Evolutionary conservation across 192 early-diverging fungal genomes (phyloP).

Genomic region (Coemansia sp.): DNA sequence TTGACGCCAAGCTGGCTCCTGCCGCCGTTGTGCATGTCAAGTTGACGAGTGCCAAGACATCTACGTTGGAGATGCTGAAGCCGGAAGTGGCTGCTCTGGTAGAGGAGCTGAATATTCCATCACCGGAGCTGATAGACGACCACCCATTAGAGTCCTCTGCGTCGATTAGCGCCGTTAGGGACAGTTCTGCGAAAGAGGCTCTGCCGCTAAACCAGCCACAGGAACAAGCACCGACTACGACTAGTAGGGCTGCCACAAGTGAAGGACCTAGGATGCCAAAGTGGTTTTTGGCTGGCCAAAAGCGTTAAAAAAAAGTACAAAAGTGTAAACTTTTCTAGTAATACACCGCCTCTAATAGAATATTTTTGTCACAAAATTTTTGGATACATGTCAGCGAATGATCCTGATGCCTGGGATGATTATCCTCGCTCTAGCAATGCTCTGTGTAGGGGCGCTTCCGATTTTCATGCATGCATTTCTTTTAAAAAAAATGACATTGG

Average conservation of each 20-base stretch:
- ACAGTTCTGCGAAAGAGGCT: not conserved
- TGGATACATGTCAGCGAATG: not conserved
- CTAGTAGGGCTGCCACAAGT: not conserved
- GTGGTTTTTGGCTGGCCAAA: slow-evolving; percentile 50
- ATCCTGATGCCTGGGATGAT: not conserved
- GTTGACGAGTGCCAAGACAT: not conserved
- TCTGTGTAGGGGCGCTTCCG: not conserved
- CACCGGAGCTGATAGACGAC: not conserved
- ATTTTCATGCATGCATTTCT: not conserved
- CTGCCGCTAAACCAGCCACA: not conserved
- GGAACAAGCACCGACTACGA: not conserved
- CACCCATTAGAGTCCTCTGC: not conserved
- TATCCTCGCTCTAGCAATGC: too few relatives aligned
- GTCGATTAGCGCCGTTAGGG: not conserved
- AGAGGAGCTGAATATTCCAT: slow-evolving; percentile 12
- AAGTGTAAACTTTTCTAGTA: not conserved
- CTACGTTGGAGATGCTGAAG: slow-evolving; percentile 23
- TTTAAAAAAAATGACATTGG: too few relatives aligned
- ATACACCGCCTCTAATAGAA: not conserved
- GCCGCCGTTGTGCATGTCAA: slow-evolving; percentile 49
- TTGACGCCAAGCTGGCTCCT: slow-evolving; percentile 42
- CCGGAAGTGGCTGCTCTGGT: slow-evolving; percentile 19
- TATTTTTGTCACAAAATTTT: not conserved
- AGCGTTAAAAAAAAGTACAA: slow-evolving; percentile 9
- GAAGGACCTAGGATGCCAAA: slow-evolving; percentile 36